Percentiles rank a stretch among this genome's conserved stretches.
These are phyloP conservation scores for Fusarium sp. DNA, from an alignment of 2,329 filamentous ascomycete genomes.

Conservation along the genomic window DNA sequence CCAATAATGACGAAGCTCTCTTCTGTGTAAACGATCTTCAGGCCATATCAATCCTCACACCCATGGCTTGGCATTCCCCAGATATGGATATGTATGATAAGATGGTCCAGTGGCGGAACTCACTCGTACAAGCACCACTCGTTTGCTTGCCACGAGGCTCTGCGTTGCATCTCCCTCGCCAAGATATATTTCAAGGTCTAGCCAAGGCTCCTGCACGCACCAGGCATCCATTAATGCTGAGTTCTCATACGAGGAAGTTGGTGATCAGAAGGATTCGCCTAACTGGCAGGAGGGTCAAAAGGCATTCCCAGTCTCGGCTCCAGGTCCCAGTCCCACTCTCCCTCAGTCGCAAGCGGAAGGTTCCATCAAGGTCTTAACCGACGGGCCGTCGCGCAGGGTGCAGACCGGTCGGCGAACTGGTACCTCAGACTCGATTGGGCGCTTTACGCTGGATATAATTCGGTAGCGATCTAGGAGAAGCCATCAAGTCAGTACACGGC, in stretches of 20 bases:
- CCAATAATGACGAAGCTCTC: background rate
- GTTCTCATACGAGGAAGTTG: conserved; percentile 1
- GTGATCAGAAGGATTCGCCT: background rate
- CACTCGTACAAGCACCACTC: background rate
- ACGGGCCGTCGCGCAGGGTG: background rate
- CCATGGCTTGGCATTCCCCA: background rate
- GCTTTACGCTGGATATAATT: background rate
- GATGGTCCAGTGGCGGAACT: background rate
- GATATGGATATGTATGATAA: background rate
- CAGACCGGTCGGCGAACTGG: background rate
- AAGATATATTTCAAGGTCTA: background rate
- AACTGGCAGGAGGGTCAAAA: background rate
- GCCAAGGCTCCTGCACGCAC: background rate
- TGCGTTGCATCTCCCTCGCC: background rate
- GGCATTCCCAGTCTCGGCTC: background rate
- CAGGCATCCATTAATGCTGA: background rate
- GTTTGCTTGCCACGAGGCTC: background rate
- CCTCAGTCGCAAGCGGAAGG: background rate
- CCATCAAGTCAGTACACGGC: background rate
- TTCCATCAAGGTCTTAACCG: background rate
- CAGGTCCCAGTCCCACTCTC: background rate
- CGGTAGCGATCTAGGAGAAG: background rate
- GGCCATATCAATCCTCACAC: background rate
- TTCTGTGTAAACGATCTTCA: background rate
- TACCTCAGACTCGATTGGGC: background rate